Evolutionary conservation across 2,329 filamentous ascomycete genomes (phyloP), one percentile per base, ranked within the genome.

Genomic region (Domatiomyces globalis): DNA sequence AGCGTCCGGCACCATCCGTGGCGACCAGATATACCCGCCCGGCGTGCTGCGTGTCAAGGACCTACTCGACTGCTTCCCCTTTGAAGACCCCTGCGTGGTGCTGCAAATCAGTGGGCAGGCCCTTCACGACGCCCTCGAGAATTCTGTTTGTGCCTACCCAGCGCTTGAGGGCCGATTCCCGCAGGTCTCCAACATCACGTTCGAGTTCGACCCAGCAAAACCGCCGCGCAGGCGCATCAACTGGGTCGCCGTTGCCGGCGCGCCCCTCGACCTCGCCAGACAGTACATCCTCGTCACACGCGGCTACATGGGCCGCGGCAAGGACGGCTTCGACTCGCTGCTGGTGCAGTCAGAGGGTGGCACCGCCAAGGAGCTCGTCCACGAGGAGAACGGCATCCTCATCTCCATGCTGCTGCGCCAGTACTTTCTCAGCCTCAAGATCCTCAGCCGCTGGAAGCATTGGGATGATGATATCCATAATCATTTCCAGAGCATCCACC

Each of bases 31-130:
- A 29, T 95, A 94, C 61, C 81, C 87, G 0, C 85, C 87, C 0
- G 88, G 88, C 0, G 73, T 88, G 0, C 70, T 95, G 6, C 74
- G 82, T 20, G 70, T 94, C 53, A 86, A 86, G 62, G 87, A 94
- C 61, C 79, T 94, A n/a, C 78, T 88, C 52, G 85, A 85, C 48
- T 94, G 87, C 63, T 95, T 95, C 59, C 89, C 89, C 0, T 95
- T 95, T 60, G 88, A 95, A 63, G 88, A 95, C 57, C 87, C 88
- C 0, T 84, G 89, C 1, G 83, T 95, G 0, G 79, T 94, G 3
- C 72, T 95, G 54, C 78, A 76, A 33, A 74, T 87, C 4, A 80
- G 72, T 0, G 89, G 89, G 0, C 73, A 79, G 59, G 84, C 82
- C 1, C 79, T 95, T 29, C 73, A 82, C 61, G 82, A 80, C n/a